These are phyloP conservation scores for Cenchrus americanus DNA, from an alignment of 176 grass and related monocot species.

Conservation along the genomic window DNA sequence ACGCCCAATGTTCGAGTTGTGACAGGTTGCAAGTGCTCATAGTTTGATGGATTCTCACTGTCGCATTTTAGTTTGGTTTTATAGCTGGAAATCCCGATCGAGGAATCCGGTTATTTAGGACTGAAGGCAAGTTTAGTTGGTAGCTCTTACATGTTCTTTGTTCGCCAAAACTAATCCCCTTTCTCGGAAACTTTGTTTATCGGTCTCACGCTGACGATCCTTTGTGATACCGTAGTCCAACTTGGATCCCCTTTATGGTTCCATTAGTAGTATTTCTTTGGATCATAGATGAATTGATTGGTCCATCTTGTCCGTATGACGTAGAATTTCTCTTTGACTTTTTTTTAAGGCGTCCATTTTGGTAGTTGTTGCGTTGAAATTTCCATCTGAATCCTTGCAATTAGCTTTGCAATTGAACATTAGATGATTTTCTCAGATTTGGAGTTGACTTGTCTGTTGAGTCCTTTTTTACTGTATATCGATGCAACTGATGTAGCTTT, in stretches of 20 bases:
- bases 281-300: conserved; percentile 38
- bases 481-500: background rate
- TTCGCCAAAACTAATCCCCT: conserved; percentile 38
- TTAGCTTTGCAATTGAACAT: background rate
- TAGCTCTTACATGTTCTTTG: conserved; percentile 45
- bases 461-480: background rate
- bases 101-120: conserved; percentile 36
- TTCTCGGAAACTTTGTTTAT: conserved; percentile 25
- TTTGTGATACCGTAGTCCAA: background rate
- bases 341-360: conserved; percentile 7
- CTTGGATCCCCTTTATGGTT: conserved; percentile 23
- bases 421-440: conserved; percentile 30
- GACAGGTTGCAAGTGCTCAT: conserved; percentile 6
- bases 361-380: conserved; percentile 8
- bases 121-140: conserved; percentile 45
- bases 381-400: conserved; percentile 20
- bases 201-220: conserved; percentile 3
- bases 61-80: conserved; percentile 24
- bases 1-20: conserved; percentile 33
- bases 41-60: conserved; percentile 39
- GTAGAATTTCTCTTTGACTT: conserved; percentile 21
- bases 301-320: background rate
- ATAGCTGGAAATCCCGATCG: conserved; percentile 33
- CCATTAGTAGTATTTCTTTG: background rate
- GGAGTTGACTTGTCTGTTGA: conserved; percentile 26